Evolutionary conservation across 148 eudicot species (phyloP).

Genomic region (Camellia lanceoleosa): DNA sequence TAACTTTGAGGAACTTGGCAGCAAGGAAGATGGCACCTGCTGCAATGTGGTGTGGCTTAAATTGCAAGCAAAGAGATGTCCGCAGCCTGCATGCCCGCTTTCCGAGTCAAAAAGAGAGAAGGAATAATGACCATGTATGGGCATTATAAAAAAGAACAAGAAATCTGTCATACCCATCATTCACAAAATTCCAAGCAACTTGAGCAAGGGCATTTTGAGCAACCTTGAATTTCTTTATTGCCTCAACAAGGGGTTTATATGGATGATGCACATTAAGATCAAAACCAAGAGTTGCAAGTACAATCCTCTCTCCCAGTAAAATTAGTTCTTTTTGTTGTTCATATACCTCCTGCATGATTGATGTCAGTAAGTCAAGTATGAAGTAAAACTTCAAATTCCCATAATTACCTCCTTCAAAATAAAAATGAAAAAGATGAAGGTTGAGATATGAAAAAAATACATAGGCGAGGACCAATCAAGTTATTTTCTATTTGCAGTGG

Average conservation of each 20-base stretch:
- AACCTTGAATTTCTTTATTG: constrained; percentile 82
- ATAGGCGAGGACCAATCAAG: not conserved
- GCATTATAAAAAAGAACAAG: constrained; percentile 22
- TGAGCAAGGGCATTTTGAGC: constrained; percentile 95
- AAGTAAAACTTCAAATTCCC: not conserved
- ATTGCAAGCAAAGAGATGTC: constrained; percentile 95
- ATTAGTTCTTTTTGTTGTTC: constrained; percentile 92
- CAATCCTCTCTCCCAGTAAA: constrained; percentile 74
- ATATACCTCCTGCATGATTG: constrained; percentile 69
- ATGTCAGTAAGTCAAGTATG: not conserved
- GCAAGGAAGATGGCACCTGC: constrained; percentile 99
- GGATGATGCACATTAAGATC: constrained; percentile 89
- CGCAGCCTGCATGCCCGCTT: constrained; percentile 95
- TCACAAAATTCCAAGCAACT: constrained; percentile 98
- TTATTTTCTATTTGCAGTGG: not conserved
- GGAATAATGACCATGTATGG: constrained; percentile 27
- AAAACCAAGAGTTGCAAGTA: constrained; percentile 88
- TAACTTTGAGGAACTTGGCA: constrained; percentile 93
- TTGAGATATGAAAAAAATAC: not conserved
- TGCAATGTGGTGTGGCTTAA: constrained; percentile 93
- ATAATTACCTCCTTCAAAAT: too few relatives aligned
- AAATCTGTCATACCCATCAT: constrained; percentile 80
- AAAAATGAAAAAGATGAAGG: not conserved
- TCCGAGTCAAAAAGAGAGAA: constrained; percentile 50
- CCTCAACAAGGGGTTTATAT: constrained; percentile 89